Percentiles rank a stretch among this genome's conserved stretches.
Conservation (phyloP, 176 grass and related monocot genomes). For the Rhipidocladum racemiflorum region DNA sequence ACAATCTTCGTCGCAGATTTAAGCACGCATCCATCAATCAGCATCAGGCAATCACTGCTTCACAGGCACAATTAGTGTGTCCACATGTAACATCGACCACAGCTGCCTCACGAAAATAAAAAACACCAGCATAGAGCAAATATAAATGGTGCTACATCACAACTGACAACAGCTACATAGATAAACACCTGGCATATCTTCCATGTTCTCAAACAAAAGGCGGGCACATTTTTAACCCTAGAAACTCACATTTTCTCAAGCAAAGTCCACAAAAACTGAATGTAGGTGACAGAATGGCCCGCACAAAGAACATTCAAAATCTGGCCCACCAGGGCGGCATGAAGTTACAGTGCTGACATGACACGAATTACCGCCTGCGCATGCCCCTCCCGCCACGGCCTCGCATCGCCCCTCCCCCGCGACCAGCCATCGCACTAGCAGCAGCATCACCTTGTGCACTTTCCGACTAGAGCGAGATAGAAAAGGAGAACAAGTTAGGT, state of each 20-base stretch:
- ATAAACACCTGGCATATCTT: background rate
- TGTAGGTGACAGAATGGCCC: background rate
- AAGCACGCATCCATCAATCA: background rate
- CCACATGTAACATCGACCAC: background rate
- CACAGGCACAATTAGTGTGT: background rate
- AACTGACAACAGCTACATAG: background rate
- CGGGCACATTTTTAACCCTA: background rate
- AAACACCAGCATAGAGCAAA: background rate
- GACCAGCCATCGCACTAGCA: slow-evolving; percentile 77
- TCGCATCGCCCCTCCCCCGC: slow-evolving; percentile 60
- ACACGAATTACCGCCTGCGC: slow-evolving; percentile 59
- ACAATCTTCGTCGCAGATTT: background rate
- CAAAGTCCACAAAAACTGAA: background rate
- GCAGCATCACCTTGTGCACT: slow-evolving; percentile 93
- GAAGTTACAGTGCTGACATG: background rate
- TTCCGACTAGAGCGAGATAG: slow-evolving; percentile 54
- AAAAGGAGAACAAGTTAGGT: background rate
- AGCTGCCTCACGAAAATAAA: no score
- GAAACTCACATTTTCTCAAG: background rate
- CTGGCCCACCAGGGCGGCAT: background rate
- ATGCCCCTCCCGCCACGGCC: slow-evolving; percentile 91
- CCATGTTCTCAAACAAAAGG: background rate
- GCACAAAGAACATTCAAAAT: background rate
- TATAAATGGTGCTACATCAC: background rate
- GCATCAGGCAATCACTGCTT: background rate